Conservation (phyloP, 345 rosid species). For the Euphorbia peplus region DNA sequence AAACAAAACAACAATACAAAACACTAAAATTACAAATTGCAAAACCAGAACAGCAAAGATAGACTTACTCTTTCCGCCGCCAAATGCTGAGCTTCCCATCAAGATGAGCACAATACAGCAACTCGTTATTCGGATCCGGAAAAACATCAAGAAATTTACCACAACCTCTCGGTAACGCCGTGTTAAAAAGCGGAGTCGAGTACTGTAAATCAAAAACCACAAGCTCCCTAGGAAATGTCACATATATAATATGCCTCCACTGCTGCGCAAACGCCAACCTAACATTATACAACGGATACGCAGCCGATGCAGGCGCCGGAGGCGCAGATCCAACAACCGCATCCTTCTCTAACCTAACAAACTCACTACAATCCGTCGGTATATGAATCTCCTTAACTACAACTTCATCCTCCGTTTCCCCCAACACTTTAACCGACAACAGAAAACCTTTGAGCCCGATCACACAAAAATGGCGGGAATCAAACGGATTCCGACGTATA, state of each 20-base stretch:
- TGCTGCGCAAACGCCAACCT: slow-evolving; percentile 74
- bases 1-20: neutral
- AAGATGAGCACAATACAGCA: slow-evolving; percentile 81
- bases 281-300: slow-evolving; percentile 61
- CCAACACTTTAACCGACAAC: slow-evolving; percentile 65
- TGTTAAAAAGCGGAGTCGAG: slow-evolving; percentile 50
- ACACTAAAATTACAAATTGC: neutral
- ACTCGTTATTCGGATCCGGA: slow-evolving; percentile 73
- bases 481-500: slow-evolving; percentile 82
- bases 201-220: slow-evolving; percentile 87
- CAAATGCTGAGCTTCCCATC: slow-evolving; percentile 94
- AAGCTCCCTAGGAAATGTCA: slow-evolving; percentile 88
- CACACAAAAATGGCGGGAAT: slow-evolving; percentile 76
- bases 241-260: slow-evolving; percentile 72
- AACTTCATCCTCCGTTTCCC: slow-evolving; percentile 64
- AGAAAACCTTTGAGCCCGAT: slow-evolving; percentile 74
- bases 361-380: slow-evolving; percentile 57
- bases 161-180: slow-evolving; percentile 80
- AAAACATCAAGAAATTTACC: slow-evolving; percentile 82
- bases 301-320: slow-evolving; percentile 68
- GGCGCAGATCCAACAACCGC: slow-evolving; percentile 34
- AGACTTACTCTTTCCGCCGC: slow-evolving; percentile 79
- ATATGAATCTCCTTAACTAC: slow-evolving; percentile 59
- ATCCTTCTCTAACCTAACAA: slow-evolving; percentile 67
- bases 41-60: neutral